These are phyloP conservation scores for Mortierella alpina DNA, from an alignment of 192 early-diverging fungal species.

Conservation along the genomic window DNA sequence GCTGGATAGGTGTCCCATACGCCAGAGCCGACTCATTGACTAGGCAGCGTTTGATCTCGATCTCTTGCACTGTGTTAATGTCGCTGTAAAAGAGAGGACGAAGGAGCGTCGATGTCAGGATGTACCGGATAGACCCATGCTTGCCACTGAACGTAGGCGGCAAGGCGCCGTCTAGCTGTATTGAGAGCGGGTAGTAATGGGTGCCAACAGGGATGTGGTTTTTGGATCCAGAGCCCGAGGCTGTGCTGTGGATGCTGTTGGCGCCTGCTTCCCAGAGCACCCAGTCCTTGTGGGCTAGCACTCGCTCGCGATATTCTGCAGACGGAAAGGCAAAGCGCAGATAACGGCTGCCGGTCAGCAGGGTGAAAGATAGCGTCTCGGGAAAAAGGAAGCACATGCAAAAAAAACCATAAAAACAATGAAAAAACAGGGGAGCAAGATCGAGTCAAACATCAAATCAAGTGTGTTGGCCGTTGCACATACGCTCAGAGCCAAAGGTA, in stretches of 20 bases:
- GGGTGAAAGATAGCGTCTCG: background rate
- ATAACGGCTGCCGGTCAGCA: too few species aligned
- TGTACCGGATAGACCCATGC: conserved; percentile 60
- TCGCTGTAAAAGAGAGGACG: conserved; percentile 58
- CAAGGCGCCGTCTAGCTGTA: conserved; percentile 46
- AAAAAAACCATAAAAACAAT: background rate
- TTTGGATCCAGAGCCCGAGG: conserved; percentile 16
- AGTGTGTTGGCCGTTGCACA: background rate
- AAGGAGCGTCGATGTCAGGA: conserved; percentile 46
- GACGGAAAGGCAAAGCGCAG: background rate
- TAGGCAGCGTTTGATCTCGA: conserved; percentile 58
- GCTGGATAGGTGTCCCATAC: background rate
- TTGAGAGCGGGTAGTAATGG: conserved; percentile 51
- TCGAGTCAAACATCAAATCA: background rate
- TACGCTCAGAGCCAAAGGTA: conserved; percentile 51
- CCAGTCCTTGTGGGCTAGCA: conserved; percentile 52
- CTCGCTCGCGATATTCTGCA: conserved; percentile 50
- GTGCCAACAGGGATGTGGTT: conserved; percentile 52
- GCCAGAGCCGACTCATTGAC: conserved; percentile 13
- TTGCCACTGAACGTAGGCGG: conserved; percentile 60
- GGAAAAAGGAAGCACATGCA: background rate
- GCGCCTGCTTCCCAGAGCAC: conserved; percentile 49
- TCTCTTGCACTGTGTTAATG: conserved; percentile 50
- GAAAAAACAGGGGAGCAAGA: conserved; percentile 1
- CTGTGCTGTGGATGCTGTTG: conserved; percentile 7